These are phyloP conservation scores for Cladosporium colombiae DNA, from an alignment of 2,329 filamentous ascomycete genomes.

Conservation along the genomic window DNA sequence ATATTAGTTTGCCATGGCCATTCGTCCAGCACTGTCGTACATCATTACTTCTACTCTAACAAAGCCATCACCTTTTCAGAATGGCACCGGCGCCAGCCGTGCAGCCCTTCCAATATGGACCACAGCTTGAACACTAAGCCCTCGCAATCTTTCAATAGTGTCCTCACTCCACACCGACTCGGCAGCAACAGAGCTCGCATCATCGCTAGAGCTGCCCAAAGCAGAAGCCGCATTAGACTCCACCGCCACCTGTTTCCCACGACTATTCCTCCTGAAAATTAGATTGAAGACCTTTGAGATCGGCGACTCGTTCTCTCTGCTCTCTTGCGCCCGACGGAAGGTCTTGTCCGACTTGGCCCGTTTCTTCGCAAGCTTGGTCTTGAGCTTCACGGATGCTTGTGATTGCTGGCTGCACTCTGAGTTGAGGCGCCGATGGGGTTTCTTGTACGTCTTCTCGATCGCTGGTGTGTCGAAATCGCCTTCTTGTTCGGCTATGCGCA, in stretches of 20 bases:
- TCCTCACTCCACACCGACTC: background rate
- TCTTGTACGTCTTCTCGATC: background rate
- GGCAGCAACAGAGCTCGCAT: background rate
- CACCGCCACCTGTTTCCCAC: background rate
- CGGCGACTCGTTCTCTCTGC: background rate
- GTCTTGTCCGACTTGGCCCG: background rate
- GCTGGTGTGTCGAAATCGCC: background rate
- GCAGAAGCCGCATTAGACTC: background rate
- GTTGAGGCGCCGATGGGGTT: background rate
- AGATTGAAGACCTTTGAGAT: background rate
- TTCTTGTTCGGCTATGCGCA: slow-evolving; percentile 8
- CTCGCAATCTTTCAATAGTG: background rate
- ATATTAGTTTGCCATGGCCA: background rate
- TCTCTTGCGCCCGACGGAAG: background rate
- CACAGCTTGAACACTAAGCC: background rate
- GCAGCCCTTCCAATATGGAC: background rate
- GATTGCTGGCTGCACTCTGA: background rate
- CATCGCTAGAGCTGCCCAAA: background rate
- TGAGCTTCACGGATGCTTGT: background rate
- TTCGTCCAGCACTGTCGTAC: background rate
- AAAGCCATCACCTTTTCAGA: background rate
- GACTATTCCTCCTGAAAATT: background rate
- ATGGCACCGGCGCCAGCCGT: background rate
- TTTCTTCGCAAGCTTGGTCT: background rate
- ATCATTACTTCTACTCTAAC: no score